Percentiles rank a stretch among this genome's conserved stretches.
phyloP scores from a whole-genome alignment of 495 filamentous ascomycete genomes.

The Talaromyces proteolyticus region DNA sequence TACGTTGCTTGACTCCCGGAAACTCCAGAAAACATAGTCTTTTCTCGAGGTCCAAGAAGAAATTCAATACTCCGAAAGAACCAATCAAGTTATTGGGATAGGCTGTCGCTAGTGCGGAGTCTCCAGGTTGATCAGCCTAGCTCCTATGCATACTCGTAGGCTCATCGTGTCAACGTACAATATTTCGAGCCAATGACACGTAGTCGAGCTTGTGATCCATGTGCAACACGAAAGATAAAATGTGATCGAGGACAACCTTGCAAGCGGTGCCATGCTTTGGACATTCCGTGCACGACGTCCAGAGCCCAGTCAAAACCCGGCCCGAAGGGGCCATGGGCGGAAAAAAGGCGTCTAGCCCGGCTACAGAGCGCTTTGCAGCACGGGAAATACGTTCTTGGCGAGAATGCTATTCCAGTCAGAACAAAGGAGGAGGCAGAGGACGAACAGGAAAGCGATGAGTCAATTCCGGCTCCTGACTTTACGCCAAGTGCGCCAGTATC shows the following conservation, averaged over 20 bases:
- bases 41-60: too few species aligned
- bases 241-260: conserved; percentile 7
- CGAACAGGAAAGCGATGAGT: not conserved
- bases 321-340: conserved; percentile 5
- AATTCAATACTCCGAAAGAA: not conserved
- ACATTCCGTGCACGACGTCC: conserved; percentile 5
- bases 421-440: not conserved
- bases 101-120: not conserved
- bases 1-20: not conserved
- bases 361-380: not conserved
- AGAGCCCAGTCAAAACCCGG: conserved; percentile 7
- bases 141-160: conserved; percentile 7
- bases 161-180: conserved; percentile 4
- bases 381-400: not conserved
- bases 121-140: not conserved
- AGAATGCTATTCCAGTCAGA: not conserved
- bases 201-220: conserved; percentile 8
- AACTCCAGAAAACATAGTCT: not conserved
- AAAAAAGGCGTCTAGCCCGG: conserved; percentile 5
- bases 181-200: conserved; percentile 6
- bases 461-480: not conserved
- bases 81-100: not conserved
- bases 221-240: conserved; percentile 8
- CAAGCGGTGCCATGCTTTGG: conserved; percentile 4
- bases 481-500: conserved; percentile 1